phyloP scores from a whole-genome alignment of 1,139 yeast genomes.

The Hansenula sp. region DNA sequence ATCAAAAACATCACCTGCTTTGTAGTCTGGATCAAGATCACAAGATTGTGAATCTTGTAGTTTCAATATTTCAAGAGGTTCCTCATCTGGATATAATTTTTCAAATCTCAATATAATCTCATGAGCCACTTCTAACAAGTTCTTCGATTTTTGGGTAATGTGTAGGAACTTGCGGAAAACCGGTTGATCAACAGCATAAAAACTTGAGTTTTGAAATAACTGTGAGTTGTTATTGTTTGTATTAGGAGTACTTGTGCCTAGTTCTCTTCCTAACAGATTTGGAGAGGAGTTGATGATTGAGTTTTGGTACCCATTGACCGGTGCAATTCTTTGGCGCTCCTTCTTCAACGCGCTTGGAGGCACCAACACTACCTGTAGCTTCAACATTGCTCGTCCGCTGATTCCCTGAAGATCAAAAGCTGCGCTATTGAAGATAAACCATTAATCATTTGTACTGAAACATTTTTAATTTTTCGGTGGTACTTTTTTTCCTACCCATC shows the following conservation, averaged over 20 bases:
- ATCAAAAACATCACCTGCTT: constrained; percentile 56
- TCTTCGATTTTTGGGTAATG: constrained; percentile 43
- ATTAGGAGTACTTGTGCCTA: constrained; percentile 14
- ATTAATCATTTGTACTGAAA: background rate
- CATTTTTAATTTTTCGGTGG: constrained; percentile 4
- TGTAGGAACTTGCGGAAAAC: constrained; percentile 52
- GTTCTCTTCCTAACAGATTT: constrained; percentile 5
- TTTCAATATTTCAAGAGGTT: constrained; percentile 44
- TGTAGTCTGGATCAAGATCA: constrained; percentile 74
- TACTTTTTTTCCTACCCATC: background rate
- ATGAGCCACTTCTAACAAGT: constrained; percentile 41
- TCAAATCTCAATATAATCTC: constrained; percentile 49
- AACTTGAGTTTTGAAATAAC: background rate
- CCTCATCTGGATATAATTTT: constrained; percentile 61
- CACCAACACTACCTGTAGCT: constrained; percentile 35
- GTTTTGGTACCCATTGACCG: background rate
- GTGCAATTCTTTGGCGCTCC: constrained; percentile 3
- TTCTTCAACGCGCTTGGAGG: constrained; percentile 29
- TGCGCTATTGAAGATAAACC: too few species aligned
- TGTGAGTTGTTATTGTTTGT: constrained; percentile 1
- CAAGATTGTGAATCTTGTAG: constrained; percentile 63
- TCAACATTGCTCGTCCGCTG: too few species aligned
- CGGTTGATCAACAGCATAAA: constrained; percentile 9
- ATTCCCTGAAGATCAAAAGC: too few species aligned
- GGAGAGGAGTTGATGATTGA: constrained; percentile 10